Conservation (phyloP, 75 land plant genomes). For the Gnetum montanum region DNA sequence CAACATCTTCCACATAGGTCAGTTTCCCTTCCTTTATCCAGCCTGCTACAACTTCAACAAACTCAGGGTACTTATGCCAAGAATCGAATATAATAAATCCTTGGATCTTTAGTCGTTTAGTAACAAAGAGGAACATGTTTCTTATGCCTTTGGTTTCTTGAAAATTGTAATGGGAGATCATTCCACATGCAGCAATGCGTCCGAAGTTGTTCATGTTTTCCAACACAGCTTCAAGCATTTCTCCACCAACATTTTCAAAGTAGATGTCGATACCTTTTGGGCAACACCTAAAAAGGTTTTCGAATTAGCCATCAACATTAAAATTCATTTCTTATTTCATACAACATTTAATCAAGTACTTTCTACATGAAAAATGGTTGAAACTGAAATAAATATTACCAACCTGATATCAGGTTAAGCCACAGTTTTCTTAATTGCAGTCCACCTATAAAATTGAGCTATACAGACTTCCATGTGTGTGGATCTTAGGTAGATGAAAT, state of each 20-base stretch:
- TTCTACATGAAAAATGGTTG: too few species aligned
- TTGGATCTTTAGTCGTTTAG: constrained; percentile 33
- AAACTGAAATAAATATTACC: too few species aligned
- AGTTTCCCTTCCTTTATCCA: constrained; percentile 39
- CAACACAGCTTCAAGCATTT: constrained; percentile 48
- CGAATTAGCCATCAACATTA: too few species aligned
- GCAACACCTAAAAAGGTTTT: constrained; percentile 15
- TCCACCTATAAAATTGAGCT: too few species aligned
- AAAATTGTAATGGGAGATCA: constrained; percentile 44
- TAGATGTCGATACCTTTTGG: constrained; percentile 58
- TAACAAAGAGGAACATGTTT: constrained; percentile 23
- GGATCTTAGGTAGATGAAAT: too few species aligned
- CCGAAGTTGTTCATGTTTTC: constrained; percentile 33
- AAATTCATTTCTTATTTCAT: too few species aligned
- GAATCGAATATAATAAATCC: constrained; percentile 35
- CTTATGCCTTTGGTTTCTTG: constrained; percentile 26
- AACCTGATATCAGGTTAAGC: too few species aligned
- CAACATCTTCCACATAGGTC: constrained; percentile 25
- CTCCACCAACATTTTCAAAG: constrained; percentile 58
- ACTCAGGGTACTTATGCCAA: constrained; percentile 13
- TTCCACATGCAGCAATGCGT: constrained; percentile 35
- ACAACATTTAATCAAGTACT: too few species aligned
- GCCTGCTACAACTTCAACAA: constrained; percentile 16
- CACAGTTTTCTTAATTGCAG: too few species aligned
- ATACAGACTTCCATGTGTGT: too few species aligned